Base-by-base conservation (phyloP, 2,329 filamentous ascomycete species). In the Beauveria sp. region DNA sequence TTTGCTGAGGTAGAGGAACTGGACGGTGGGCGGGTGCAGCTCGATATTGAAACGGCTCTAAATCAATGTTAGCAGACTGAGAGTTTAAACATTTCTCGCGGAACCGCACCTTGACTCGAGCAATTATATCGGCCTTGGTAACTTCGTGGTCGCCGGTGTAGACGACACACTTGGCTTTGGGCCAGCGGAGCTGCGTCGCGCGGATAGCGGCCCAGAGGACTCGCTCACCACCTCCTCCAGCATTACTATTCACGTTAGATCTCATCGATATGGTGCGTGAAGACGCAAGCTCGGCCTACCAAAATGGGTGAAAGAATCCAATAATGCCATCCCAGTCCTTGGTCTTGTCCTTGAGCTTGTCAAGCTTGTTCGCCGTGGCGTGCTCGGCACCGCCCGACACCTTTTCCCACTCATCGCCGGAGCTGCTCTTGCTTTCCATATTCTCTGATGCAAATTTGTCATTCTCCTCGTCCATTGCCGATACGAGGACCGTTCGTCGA, bases 271-370 rank as follows among this genome's bases (percentile, higher is more conserved):
- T 58, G 22, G 26, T 38, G 22, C 18, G 43, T 28, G 53, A 69
- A 52, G 67, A 66, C 55, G n/a, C 38, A 46, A 20, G 34, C 42
- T 49, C 31, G 40, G 71, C 82, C 65, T 79, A 93, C 90, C 95
- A 98, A 74, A 97, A 99, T 1, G 95, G 95, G 74, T 99, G 95
- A 72, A 99, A 96, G 81, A 99, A 98, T 52, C 91, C 95, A 65
- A 98, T 85, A 59, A 97, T 86, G 38, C 93, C 93, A 64, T 87
- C 81, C 90, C 90, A 97, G 51, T 88, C 81, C 66, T 82, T 78
- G 63, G 69, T 66, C 1, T 82, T 79, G 12, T 72, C 75, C 61
- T 75, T 75, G 43, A 58, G 40, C 20, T 8, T 66, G 62, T 60
- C 75, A 72, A 58, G 40, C 26, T 8, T 66, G 62, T 60, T 75